These are phyloP conservation scores for Quercus wislizeni DNA, from an alignment of 306 rosid species.

Conservation along the genomic window DNA sequence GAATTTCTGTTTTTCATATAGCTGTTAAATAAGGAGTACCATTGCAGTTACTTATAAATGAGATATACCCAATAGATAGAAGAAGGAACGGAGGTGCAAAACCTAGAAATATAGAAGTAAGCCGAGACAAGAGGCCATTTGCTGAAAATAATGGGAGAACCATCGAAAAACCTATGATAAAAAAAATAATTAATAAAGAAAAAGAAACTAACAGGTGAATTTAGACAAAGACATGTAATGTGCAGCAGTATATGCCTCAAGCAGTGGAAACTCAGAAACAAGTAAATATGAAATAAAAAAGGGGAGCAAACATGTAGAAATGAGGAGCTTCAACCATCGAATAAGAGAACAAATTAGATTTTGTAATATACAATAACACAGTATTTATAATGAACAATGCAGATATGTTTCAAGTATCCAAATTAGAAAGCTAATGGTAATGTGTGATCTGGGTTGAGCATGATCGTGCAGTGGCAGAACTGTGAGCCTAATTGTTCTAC, in stretches of 20 bases:
- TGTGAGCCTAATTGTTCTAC: neutral
- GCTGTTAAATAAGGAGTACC: constrained; percentile 1
- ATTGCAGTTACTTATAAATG: constrained; percentile 10
- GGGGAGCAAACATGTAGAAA: neutral
- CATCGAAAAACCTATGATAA: constrained; percentile 66
- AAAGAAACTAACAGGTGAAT: constrained; percentile 22
- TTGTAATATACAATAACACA: neutral
- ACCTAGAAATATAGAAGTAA: constrained; percentile 83
- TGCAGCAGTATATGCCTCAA: constrained; percentile 9
- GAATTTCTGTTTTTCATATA: neutral
- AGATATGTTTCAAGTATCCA: neutral
- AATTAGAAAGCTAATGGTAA: neutral
- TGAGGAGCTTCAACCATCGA: neutral
- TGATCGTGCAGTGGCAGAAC: neutral
- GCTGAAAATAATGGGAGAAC: constrained; percentile 76
- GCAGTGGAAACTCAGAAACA: constrained; percentile 11
- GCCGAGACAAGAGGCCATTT: constrained; percentile 71
- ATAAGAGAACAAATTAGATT: neutral
- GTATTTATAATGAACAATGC: neutral
- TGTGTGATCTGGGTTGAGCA: neutral
- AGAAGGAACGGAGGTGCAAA: constrained; percentile 91
- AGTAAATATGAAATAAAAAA: neutral
- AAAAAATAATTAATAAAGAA: neutral
- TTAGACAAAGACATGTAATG: constrained; percentile 16
- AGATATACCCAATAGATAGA: constrained; percentile 81